These are phyloP conservation scores for Notholithocarpus densiflorus DNA, from an alignment of 306 rosid genomes.

Conservation along the genomic window DNA sequence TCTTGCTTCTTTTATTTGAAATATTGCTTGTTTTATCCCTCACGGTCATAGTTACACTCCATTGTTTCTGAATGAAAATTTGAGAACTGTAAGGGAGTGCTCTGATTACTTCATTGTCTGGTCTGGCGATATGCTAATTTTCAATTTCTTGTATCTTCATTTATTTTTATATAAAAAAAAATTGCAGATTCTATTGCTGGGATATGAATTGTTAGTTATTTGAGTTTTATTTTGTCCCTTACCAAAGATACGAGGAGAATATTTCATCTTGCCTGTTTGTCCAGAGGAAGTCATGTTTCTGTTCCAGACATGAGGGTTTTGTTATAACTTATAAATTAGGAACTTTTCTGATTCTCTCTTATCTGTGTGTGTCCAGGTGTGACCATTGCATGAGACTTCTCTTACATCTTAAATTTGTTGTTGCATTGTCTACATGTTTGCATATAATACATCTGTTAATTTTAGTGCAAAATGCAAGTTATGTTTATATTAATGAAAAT, in stretches of 20 bases:
- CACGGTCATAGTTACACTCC: background rate
- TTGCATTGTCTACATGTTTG: background rate
- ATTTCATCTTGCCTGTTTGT: background rate
- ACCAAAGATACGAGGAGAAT: background rate
- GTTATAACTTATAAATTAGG: background rate
- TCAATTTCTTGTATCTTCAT: background rate
- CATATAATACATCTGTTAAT: background rate
- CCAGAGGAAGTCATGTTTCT: background rate
- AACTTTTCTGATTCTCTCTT: background rate
- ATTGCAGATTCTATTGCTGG: background rate
- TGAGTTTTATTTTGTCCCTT: background rate
- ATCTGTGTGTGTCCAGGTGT: background rate
- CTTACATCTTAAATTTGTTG: background rate
- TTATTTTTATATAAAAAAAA: background rate
- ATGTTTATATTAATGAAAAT: background rate
- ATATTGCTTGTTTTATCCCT: background rate
- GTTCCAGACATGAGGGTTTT: background rate
- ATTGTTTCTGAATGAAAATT: background rate
- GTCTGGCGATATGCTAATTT: background rate
- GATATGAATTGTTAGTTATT: background rate
- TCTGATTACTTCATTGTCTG: background rate
- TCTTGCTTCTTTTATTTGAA: background rate
- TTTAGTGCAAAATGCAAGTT: background rate
- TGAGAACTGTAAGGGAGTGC: background rate
- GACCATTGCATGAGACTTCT: background rate